These are phyloP conservation scores for Cyberlindnera bimundalis DNA, from an alignment of 805 yeast genomes.

Conservation along the genomic window DNA sequence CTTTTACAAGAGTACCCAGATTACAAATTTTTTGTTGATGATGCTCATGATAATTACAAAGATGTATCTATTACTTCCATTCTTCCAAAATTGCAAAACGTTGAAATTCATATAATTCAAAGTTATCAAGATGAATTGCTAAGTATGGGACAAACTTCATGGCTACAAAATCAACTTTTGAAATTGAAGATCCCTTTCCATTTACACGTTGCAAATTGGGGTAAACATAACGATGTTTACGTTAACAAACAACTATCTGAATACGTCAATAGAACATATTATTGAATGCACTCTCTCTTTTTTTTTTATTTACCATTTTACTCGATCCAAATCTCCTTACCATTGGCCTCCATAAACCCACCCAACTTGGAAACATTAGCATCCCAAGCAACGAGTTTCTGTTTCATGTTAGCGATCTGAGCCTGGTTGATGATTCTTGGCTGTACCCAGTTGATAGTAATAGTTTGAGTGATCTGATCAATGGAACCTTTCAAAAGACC, in stretches of 20 bases:
- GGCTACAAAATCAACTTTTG: constrained; percentile 36
- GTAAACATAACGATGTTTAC: constrained; percentile 67
- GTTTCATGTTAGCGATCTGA: constrained; percentile 76
- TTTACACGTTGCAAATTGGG: constrained; percentile 39
- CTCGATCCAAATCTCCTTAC: constrained; percentile 62
- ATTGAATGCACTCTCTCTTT: not conserved
- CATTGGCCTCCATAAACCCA: constrained; percentile 54
- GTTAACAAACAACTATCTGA: constrained; percentile 36
- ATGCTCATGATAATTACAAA: constrained; percentile 45
- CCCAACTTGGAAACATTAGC: constrained; percentile 64
- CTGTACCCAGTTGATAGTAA: constrained; percentile 90
- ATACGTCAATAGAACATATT: constrained; percentile 23
- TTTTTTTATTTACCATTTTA: not conserved
- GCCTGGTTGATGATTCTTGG: constrained; percentile 84
- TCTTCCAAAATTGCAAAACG: constrained; percentile 2
- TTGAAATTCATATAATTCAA: constrained; percentile 45
- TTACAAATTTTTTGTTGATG: constrained; percentile 52
- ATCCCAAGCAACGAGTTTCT: constrained; percentile 76
- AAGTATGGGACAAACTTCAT: constrained; percentile 44
- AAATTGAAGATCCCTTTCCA: constrained; percentile 16
- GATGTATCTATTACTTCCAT: constrained; percentile 12
- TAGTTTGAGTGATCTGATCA: constrained; percentile 77
- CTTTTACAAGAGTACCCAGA: constrained; percentile 59
- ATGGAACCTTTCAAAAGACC: constrained; percentile 85
- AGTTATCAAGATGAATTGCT: constrained; percentile 68